A percentile compares a stretch with the other conserved stretches of the same genome.
Conservation (phyloP, 805 yeast species). For the Candida quercuum region DNA sequence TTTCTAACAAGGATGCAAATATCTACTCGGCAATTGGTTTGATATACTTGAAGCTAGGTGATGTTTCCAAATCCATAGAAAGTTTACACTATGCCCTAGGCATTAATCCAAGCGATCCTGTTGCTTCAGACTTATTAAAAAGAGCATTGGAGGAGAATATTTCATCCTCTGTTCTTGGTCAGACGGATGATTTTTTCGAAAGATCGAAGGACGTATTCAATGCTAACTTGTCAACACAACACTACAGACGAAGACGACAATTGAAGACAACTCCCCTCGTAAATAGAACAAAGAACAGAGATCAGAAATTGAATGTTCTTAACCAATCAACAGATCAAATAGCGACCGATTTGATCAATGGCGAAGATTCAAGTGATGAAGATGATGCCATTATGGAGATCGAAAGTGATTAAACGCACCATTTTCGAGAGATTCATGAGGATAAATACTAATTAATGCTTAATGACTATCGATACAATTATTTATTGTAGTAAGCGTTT, state of each 20-base stretch:
- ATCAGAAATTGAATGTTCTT: conserved; percentile 8
- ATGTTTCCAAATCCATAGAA: conserved; percentile 62
- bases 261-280: conserved; percentile 20
- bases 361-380: conserved; percentile 39
- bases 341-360: conserved; percentile 23
- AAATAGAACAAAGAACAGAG: conserved; percentile 20
- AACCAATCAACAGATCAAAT: conserved; percentile 18
- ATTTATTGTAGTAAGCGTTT: too few relatives aligned
- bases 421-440: too few relatives aligned
- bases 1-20: conserved; percentile 67
- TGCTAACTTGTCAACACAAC: conserved; percentile 24
- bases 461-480: too few relatives aligned
- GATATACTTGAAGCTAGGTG: conserved; percentile 66
- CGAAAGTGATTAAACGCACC: conserved; percentile 51
- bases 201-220: conserved; percentile 22
- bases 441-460: background rate
- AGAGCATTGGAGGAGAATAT: conserved; percentile 68
- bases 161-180: conserved; percentile 3
- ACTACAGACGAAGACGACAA: conserved; percentile 16
- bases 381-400: conserved; percentile 53
- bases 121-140: conserved; percentile 74
- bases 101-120: conserved; percentile 71
- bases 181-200: conserved; percentile 23
- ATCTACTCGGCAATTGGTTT: conserved; percentile 82
- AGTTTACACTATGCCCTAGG: conserved; percentile 78